phyloP scores from a whole-genome alignment of 202 grass and related monocot genomes.

The Tripidium arundinaceum region DNA sequence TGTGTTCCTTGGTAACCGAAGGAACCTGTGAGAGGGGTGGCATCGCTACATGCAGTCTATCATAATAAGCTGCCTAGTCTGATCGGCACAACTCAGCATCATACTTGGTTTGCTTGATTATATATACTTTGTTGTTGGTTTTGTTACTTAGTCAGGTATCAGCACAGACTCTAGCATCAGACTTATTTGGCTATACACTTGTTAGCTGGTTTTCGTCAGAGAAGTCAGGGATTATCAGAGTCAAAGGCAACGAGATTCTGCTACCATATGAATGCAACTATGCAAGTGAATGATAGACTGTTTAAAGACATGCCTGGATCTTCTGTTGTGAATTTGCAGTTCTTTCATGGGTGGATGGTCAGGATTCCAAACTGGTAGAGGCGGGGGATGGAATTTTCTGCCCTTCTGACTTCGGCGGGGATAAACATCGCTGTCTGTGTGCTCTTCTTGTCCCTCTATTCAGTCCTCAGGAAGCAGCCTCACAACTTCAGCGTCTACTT shows the following conservation, averaged over 20 bases:
- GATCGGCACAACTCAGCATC: not conserved
- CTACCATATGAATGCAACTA: not conserved
- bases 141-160: not conserved
- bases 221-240: not conserved
- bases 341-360: slow-evolving; percentile 60
- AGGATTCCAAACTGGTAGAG: slow-evolving; percentile 36
- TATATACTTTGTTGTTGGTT: not conserved
- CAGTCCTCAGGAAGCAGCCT: slow-evolving; percentile 83
- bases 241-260: not conserved
- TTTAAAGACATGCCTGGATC: not conserved
- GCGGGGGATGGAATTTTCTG: slow-evolving; percentile 76
- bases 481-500: slow-evolving; percentile 82
- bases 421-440: slow-evolving; percentile 76
- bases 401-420: slow-evolving; percentile 91
- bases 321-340: slow-evolving; percentile 25
- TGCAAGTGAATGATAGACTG: not conserved
- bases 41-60: not conserved
- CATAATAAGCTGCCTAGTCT: not conserved
- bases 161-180: not conserved
- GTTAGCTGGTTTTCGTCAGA: not conserved
- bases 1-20: not conserved
- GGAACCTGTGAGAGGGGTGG: not conserved
- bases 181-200: not conserved
- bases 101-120: not conserved
- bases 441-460: slow-evolving; percentile 76